Percentiles rank a stretch among this genome's conserved stretches.
phyloP scores from a whole-genome alignment of 305 asterid species.

The Plantago coronopus region DNA sequence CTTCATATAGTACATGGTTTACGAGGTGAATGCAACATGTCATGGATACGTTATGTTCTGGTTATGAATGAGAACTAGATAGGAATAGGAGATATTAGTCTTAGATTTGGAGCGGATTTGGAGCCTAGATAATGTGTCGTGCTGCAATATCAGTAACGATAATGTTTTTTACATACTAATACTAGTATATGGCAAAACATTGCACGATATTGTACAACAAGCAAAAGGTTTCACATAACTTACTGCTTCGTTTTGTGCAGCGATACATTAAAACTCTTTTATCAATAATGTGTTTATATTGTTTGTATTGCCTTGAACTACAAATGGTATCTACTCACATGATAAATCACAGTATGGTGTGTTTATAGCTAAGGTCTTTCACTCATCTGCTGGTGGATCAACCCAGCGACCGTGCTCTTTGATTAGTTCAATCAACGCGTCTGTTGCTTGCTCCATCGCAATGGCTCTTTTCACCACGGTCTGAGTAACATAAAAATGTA shows the following conservation, averaged over 20 bases:
- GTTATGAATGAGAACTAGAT: too few relatives aligned
- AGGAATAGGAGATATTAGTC: too few relatives aligned
- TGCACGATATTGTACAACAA: not conserved
- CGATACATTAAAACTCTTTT: not conserved
- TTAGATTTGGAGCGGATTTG: too few relatives aligned
- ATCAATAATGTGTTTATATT: not conserved
- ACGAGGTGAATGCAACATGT: too few relatives aligned
- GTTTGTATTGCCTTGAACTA: not conserved
- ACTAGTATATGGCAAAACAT: too few relatives aligned
- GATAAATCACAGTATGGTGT: constrained; percentile 1
- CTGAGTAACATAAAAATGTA: constrained; percentile 29
- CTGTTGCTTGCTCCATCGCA: constrained; percentile 81
- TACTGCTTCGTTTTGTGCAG: not conserved
- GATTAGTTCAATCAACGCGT: constrained; percentile 80
- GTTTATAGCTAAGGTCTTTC: not conserved
- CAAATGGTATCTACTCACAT: not conserved
- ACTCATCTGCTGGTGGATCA: constrained; percentile 72
- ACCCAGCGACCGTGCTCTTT: constrained; percentile 94
- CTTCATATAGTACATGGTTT: too few relatives aligned
- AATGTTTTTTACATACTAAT: too few relatives aligned
- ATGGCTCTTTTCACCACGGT: constrained; percentile 73
- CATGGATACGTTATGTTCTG: too few relatives aligned
- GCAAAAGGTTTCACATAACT: not conserved
- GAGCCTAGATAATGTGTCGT: too few relatives aligned
- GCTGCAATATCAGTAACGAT: too few relatives aligned